phyloP scores from a whole-genome alignment of 306 rosid genomes.

The Dryas octopetala region DNA sequence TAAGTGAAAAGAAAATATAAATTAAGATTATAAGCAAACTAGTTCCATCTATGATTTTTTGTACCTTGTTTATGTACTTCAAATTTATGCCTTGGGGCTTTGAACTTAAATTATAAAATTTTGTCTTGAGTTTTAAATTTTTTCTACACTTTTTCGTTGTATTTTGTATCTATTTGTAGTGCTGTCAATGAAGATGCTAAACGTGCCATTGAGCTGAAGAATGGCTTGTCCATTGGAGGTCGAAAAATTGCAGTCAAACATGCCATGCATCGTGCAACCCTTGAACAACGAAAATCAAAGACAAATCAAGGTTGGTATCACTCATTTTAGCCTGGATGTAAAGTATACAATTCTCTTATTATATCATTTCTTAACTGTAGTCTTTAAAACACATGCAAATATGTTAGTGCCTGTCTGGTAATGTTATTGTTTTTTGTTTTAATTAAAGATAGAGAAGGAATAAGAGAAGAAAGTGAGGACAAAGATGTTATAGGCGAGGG shows the following conservation, averaged over 20 bases:
- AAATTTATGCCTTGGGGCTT: too few species aligned
- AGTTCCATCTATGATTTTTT: too few species aligned
- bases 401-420: neutral
- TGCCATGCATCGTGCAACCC: slow-evolving; percentile 84
- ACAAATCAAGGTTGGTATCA: slow-evolving; percentile 57
- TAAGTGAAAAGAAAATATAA: too few species aligned
- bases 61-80: too few species aligned
- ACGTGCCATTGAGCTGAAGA: slow-evolving; percentile 78
- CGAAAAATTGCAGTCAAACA: slow-evolving; percentile 78
- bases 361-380: slow-evolving; percentile 2
- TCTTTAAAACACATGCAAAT: slow-evolving; percentile 12
- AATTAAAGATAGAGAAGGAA: neutral
- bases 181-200: slow-evolving; percentile 83
- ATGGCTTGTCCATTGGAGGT: slow-evolving; percentile 65
- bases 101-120: neutral
- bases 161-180: slow-evolving; percentile 43
- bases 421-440: neutral
- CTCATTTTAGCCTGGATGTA: slow-evolving; percentile 23
- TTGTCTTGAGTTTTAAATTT: neutral
- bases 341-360: neutral
- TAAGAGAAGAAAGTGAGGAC: neutral
- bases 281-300: slow-evolving; percentile 64
- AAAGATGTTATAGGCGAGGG: neutral
- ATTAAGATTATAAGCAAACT: too few species aligned
- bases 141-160: slow-evolving; percentile 6